Evolutionary conservation across 176 grass and related monocot species (phyloP).

Genomic region (Ensete glaucum): DNA sequence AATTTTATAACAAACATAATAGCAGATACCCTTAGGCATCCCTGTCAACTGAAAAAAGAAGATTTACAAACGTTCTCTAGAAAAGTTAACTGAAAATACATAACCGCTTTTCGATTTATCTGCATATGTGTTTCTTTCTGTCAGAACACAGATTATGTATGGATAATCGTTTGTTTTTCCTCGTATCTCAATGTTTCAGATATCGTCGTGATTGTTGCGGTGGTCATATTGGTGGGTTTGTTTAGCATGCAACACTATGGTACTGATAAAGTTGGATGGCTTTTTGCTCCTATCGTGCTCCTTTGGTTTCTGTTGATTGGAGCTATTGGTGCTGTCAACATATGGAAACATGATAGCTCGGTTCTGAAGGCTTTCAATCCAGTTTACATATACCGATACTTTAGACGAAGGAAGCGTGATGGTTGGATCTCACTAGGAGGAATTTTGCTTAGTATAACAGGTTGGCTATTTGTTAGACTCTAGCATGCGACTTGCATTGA

Average conservation of each 20-base stretch:
- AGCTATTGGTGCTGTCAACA: conserved; percentile 50
- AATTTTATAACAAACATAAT: background rate
- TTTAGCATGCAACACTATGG: conserved; percentile 87
- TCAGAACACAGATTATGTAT: conserved; percentile 20
- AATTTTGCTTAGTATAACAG: conserved; percentile 88
- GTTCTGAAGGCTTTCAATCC: conserved; percentile 75
- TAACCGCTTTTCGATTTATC: background rate
- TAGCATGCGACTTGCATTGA: conserved; percentile 4
- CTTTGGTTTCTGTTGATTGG: conserved; percentile 80
- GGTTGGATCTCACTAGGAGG: conserved; percentile 81
- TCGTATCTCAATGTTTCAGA: conserved; percentile 36
- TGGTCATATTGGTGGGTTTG: conserved; percentile 65
- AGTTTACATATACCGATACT: conserved; percentile 47
- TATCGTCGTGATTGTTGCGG: conserved; percentile 50
- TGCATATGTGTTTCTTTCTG: conserved; percentile 1
- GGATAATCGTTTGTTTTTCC: background rate
- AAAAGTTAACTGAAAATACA: background rate
- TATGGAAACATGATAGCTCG: conserved; percentile 59
- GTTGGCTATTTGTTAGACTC: conserved; percentile 13
- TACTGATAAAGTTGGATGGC: conserved; percentile 72
- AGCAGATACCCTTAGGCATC: background rate
- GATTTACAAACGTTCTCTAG: background rate
- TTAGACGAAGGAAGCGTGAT: conserved; percentile 36
- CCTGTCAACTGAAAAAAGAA: background rate
- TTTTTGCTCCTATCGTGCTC: conserved; percentile 80